Evolutionary conservation across 495 filamentous ascomycete species (phyloP), one percentile per base, ranked within the genome.

Genomic region (Penicillium bialowiezense): DNA sequence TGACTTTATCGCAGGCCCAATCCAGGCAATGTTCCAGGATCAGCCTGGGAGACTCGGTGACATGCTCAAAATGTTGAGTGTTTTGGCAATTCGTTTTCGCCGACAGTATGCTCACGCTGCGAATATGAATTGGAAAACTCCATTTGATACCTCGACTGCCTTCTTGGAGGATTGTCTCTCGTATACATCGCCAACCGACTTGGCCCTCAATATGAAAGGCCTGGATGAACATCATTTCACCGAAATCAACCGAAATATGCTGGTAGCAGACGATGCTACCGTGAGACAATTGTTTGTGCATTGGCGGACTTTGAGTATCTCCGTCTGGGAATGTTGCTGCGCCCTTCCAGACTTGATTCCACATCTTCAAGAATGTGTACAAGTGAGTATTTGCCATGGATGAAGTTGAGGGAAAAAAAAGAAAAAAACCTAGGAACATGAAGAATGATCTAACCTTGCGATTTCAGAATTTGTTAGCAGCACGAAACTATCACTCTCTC

Each of bases 321-420:
- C 63, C 0, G 66, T 70, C 1, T 71, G 69, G 69, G 72, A 75
- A 45, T 72, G 67, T 41, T 75, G 72, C 36, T 63, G 53, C 0
- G 69, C 64, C n/a, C 45, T 73, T 13, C 70, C 70, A 14, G 64
- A 70, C 3, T 15, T 60, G 24, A 58, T 68, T 8, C 50, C 43
- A 18, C 63, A 53, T 37, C 55, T 75, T 5, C 64, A 67, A 52
- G 69, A 72, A 29, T 65, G 67, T 39, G 48, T 67, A 24, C 51
- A 70, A 50, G 72, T 71, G 20, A 55, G 62, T 35, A 18, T 9
- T 37, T 24, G 28, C 15, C 12, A 35, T 19, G 33, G 14, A 32
- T 35, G 3, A 14, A 40, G 24, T 19, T 41, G 29, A 24, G 40
- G 17, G 8, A 35, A 10, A 26, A 33, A 47, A 26, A 26, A 26